Evolutionary conservation across 192 early-diverging fungal species (phyloP).

Genomic region (Dissophora globulifera): DNA sequence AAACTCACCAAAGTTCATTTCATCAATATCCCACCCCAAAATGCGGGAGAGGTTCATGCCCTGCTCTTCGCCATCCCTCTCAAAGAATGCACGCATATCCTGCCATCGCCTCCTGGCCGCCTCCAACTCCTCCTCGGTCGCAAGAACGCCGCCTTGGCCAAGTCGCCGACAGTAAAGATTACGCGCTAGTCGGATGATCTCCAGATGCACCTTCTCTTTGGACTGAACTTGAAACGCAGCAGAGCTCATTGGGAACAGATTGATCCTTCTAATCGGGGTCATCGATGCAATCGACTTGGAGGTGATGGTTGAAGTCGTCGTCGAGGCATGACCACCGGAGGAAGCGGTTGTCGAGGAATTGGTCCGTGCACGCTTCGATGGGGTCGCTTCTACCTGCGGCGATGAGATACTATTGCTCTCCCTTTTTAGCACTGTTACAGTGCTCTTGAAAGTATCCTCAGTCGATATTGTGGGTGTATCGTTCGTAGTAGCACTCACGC

Average conservation of each 20-base stretch:
- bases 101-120: slow-evolving; percentile 25
- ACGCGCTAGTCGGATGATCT: slow-evolving; percentile 47
- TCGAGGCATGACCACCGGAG: neutral
- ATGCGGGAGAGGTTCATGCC: slow-evolving; percentile 2
- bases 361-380: slow-evolving; percentile 11
- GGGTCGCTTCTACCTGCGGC: neutral
- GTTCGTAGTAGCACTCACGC: too few species aligned
- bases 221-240: slow-evolving; percentile 21
- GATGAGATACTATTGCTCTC: neutral
- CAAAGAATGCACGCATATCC: slow-evolving; percentile 22
- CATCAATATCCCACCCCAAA: slow-evolving; percentile 25
- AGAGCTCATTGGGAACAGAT: slow-evolving; percentile 47
- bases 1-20: slow-evolving; percentile 30
- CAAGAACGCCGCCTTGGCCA: slow-evolving; percentile 22
- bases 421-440: neutral
- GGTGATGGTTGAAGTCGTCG: neutral
- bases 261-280: slow-evolving; percentile 5
- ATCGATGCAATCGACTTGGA: neutral
- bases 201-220: slow-evolving; percentile 36
- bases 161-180: slow-evolving; percentile 47
- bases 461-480: too few species aligned
- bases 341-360: neutral
- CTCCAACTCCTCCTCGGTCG: slow-evolving; percentile 13
- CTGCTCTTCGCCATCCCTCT: slow-evolving; percentile 30
- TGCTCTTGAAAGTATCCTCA: too few species aligned